Conservation (phyloP, 176 grass and related monocot genomes). For the Tillandsia fasciculata region DNA sequence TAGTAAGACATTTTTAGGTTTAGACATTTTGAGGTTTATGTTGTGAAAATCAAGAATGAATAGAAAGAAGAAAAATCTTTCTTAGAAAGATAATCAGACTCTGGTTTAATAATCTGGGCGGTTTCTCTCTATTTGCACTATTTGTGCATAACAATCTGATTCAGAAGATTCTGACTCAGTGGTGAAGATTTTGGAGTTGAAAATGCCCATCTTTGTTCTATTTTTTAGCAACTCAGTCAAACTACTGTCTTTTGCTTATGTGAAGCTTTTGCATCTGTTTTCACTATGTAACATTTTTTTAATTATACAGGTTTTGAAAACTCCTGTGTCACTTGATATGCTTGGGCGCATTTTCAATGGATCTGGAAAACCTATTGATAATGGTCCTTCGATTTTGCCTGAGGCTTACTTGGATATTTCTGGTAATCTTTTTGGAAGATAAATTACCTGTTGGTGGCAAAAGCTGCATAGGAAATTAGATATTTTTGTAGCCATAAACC, state of each 20-base stretch:
- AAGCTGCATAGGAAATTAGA: neutral
- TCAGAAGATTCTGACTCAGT: neutral
- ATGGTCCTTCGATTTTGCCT: slow-evolving; percentile 82
- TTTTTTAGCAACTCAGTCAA: neutral
- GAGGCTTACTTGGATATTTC: slow-evolving; percentile 99
- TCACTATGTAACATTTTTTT: slow-evolving; percentile 1
- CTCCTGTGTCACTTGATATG: slow-evolving; percentile 97
- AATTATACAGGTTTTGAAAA: slow-evolving; percentile 75
- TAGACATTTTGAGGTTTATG: too few species aligned
- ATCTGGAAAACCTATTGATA: slow-evolving; percentile 98
- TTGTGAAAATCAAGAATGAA: too few species aligned
- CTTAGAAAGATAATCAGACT: too few species aligned
- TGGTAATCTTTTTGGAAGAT: slow-evolving; percentile 39
- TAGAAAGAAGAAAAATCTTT: too few species aligned
- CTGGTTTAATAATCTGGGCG: neutral
- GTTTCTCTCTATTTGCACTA: neutral
- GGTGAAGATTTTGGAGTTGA: neutral
- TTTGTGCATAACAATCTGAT: neutral
- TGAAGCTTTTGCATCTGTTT: slow-evolving; percentile 1
- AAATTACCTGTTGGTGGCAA: neutral
- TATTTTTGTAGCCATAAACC: neutral
- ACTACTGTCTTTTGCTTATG: neutral
- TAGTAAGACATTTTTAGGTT: neutral
- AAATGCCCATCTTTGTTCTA: neutral
- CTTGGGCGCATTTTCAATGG: slow-evolving; percentile 99